Percentiles rank a stretch among this genome's conserved stretches.
Evolutionary conservation across 192 early-diverging fungal genomes (phyloP).

Genomic region (Coemansia sp.): DNA sequence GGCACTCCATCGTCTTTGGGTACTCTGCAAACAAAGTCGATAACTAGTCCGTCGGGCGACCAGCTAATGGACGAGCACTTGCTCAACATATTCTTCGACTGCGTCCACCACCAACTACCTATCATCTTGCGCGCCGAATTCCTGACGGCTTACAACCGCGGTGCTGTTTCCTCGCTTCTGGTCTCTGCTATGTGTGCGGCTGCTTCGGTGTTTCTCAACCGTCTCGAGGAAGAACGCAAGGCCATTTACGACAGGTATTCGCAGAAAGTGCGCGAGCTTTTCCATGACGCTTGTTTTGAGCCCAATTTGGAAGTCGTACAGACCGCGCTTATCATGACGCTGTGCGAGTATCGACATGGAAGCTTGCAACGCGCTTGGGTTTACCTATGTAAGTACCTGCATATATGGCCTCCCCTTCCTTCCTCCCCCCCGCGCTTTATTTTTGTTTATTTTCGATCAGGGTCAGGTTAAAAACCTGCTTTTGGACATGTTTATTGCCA

Average conservation of each 20-base stretch:
- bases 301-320: conserved; percentile 58
- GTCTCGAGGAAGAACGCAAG: conserved; percentile 54
- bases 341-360: conserved; percentile 57
- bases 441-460: not conserved
- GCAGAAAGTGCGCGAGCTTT: conserved; percentile 54
- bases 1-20: not conserved
- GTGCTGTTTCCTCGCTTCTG: conserved; percentile 31
- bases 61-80: conserved; percentile 53
- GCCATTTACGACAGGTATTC: conserved; percentile 48
- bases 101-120: conserved; percentile 53
- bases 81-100: conserved; percentile 46
- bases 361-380: conserved; percentile 57
- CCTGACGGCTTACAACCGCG: conserved; percentile 18
- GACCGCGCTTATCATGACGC: conserved; percentile 58
- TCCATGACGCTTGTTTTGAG: conserved; percentile 58
- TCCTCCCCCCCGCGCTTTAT: not conserved
- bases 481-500: not conserved
- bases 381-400: conserved; percentile 56
- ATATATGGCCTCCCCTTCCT: not conserved
- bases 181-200: conserved; percentile 56
- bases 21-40: not conserved
- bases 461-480: conserved; percentile 7
- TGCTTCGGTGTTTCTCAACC: conserved; percentile 52
- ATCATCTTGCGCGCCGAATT: conserved; percentile 44
- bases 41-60: conserved; percentile 44